These are phyloP conservation scores for Cadophora luteo-olivacea DNA, from an alignment of 2,329 filamentous ascomycete species.

Conservation along the genomic window DNA sequence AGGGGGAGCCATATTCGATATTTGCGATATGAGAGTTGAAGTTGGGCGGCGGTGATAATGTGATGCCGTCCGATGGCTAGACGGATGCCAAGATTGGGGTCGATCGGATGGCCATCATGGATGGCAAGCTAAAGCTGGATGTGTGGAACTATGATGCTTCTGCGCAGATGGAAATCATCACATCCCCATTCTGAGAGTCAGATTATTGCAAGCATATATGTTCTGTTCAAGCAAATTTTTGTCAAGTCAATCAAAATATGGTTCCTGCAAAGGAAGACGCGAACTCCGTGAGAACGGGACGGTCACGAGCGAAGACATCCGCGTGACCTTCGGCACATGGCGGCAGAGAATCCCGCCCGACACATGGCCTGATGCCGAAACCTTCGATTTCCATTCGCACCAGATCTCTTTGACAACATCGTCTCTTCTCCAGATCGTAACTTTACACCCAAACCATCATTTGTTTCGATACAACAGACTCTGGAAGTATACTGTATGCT, in stretches of 20 bases:
- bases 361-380: background rate
- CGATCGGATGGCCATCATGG: background rate
- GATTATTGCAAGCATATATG: background rate
- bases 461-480: too few species aligned
- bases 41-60: background rate
- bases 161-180: background rate
- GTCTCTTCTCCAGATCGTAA: background rate
- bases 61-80: background rate
- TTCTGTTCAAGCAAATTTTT: background rate
- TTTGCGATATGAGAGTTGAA: background rate
- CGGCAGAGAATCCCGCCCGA: background rate
- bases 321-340: background rate
- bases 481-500: too few species aligned
- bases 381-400: background rate
- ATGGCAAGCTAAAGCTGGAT: background rate
- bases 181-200: background rate
- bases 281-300: too few species aligned
- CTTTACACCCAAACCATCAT: too few species aligned
- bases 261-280: too few species aligned
- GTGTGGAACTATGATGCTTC: background rate
- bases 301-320: background rate
- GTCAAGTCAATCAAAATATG: background rate
- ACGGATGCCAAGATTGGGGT: background rate
- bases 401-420: background rate
- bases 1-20: background rate